phyloP scores from a whole-genome alignment of 2,329 filamentous ascomycete species.

The Mariannaea elegans region DNA sequence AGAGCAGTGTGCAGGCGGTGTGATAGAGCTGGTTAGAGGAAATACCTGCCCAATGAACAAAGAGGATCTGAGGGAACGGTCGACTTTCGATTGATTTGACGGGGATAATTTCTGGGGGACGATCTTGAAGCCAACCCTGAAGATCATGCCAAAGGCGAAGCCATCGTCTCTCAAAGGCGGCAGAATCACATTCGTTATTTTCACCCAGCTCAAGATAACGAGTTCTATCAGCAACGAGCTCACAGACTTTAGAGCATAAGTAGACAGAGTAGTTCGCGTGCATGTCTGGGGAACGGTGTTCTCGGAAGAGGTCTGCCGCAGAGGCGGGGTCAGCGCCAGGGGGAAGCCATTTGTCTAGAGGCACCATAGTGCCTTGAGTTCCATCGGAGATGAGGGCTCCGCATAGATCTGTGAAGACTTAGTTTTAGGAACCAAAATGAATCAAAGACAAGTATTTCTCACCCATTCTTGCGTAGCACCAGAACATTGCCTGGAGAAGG shows the following conservation, averaged over 20 bases:
- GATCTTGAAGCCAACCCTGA: conserved; percentile 55
- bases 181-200: conserved; percentile 52
- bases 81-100: conserved; percentile 52
- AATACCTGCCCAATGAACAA: conserved; percentile 62
- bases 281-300: conserved; percentile 56
- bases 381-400: conserved; percentile 64
- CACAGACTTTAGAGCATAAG: conserved; percentile 60
- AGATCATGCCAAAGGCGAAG: conserved; percentile 58
- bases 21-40: conserved; percentile 67
- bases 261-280: conserved; percentile 69
- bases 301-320: conserved; percentile 48
- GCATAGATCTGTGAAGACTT: conserved; percentile 55
- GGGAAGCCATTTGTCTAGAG: conserved; percentile 57
- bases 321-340: conserved; percentile 48
- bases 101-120: conserved; percentile 57
- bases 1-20: conserved; percentile 61
- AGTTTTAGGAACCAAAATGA: neutral
- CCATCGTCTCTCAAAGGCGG: conserved; percentile 56
- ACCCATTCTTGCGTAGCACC: conserved; percentile 68
- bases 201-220: conserved; percentile 58
- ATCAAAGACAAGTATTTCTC: conserved; percentile 20
- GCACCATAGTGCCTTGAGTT: conserved; percentile 60
- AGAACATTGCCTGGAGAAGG: conserved; percentile 63
- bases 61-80: conserved; percentile 62
- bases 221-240: conserved; percentile 59